A percentile compares a stretch with the other conserved stretches of the same genome.
Evolutionary conservation across 1,284 basidiomycete species (phyloP).

Genomic region (Mycena sp.): DNA sequence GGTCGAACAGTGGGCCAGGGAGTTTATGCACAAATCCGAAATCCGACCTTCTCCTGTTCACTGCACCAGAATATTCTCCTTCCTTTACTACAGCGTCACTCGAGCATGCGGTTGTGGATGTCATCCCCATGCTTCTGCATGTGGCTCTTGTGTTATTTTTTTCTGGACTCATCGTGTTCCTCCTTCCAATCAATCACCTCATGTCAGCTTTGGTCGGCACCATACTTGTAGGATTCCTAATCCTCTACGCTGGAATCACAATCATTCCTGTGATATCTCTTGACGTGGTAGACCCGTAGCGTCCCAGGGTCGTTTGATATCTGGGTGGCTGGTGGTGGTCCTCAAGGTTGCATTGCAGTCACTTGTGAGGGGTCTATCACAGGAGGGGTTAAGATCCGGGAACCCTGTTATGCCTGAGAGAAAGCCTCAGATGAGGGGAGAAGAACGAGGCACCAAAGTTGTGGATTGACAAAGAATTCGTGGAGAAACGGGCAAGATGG

Average conservation of each 20-base stretch:
- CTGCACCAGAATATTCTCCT: constrained; percentile 24
- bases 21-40: constrained; percentile 24
- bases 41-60: constrained; percentile 17
- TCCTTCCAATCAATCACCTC: constrained; percentile 43
- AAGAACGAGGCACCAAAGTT: too few relatives aligned
- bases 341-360: not conserved
- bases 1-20: constrained; percentile 27
- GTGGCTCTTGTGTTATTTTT: constrained; percentile 50
- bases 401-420: too few relatives aligned
- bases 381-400: too few relatives aligned
- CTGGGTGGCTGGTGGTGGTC: constrained; percentile 6
- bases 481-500: too few relatives aligned
- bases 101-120: constrained; percentile 22
- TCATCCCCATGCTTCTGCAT: constrained; percentile 48
- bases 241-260: constrained; percentile 44
- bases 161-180: constrained; percentile 49
- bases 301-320: constrained; percentile 38
- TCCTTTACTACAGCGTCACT: constrained; percentile 22
- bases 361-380: too few relatives aligned
- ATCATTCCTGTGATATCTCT: constrained; percentile 43
- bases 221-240: constrained; percentile 39
- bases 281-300: constrained; percentile 49
- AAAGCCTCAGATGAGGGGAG: too few relatives aligned
- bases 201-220: constrained; percentile 42
- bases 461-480: too few relatives aligned